Base-by-base conservation (phyloP, 1,139 yeast species). In the Candida smagusa region DNA sequence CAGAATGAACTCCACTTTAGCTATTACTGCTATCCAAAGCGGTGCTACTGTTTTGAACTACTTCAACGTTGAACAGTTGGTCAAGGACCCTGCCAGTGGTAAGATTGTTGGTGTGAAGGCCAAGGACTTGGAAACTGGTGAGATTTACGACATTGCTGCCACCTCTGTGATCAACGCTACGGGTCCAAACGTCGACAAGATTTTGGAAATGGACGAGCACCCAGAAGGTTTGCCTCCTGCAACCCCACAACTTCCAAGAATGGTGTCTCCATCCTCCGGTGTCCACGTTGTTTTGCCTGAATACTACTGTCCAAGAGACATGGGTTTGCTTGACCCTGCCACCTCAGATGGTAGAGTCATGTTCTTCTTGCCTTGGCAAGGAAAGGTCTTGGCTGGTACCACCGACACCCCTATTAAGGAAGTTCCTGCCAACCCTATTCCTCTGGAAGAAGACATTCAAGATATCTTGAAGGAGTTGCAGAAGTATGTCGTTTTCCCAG, bases 311-410 rank as follows among this genome's bases (percentile, higher is more conserved):
- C 95, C 97, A 41, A 75, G 78, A 58, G 82, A 82, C 48, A 78
- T 88, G 77, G 97, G 97, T 48, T 72, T 90, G 50, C 74, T 90
- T 45, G 97, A 90, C 62, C 96, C 97, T 34, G 77, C 87, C 35
- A 90, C 97, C 38, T 73, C 94, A 30, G 97, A 90, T 59, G 97
- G 97, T 42, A 82, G 97, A 66, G 97, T 90, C 43, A 86, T 90
- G 84, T 90, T 90, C 70, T 90, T 90, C 68, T 73, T 90, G 62
- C 97, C 97, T 53, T 90, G 97, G 97, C 97, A 89, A 70, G 96
- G 96, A 11, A 87, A 89, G 62, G 95, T 90, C 34, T 75, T 90
- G 54, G 96, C 96, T 44, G 97, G 97, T 61, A 90, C 97, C 43
- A 90, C 97, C 42, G 97, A 90, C 68, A 81, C 83, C 45, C 87